Percentiles rank a stretch among this genome's conserved stretches.
Conservation (phyloP, 257 asterid species). For the Coffea eugenioides region DNA sequence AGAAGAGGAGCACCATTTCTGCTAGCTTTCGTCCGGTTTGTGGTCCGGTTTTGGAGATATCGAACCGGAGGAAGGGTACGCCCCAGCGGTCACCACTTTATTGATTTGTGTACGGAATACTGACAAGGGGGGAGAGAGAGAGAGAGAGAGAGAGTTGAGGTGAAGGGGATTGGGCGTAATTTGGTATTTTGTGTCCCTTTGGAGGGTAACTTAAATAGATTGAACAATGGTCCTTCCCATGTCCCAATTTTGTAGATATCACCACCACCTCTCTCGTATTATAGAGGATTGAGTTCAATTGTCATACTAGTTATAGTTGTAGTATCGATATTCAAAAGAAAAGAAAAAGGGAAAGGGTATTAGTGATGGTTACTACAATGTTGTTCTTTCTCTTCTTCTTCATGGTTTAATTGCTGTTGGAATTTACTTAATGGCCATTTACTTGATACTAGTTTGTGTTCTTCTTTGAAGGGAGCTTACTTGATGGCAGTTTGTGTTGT, state of each 20-base stretch:
- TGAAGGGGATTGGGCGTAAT: conserved; percentile 25
- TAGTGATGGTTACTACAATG: background rate
- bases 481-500: too few species aligned
- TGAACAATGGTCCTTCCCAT: background rate
- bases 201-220: conserved; percentile 18
- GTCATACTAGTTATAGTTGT: background rate
- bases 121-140: conserved; percentile 10
- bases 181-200: conserved; percentile 25
- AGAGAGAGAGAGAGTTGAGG: conserved; percentile 17
- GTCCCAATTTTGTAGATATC: conserved; percentile 42
- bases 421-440: too few species aligned
- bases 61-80: conserved; percentile 84
- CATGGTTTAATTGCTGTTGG: background rate
- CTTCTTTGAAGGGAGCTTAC: too few species aligned
- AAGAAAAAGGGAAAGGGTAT: background rate
- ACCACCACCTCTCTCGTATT: background rate
- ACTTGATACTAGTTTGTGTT: too few species aligned
- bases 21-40: conserved; percentile 29
- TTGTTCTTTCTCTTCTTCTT: too few species aligned
- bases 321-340: background rate
- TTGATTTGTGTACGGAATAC: conserved; percentile 33
- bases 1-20: conserved; percentile 42
- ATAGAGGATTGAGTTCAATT: background rate
- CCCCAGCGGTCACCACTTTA: conserved; percentile 76
- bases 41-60: conserved; percentile 34